Conservation (phyloP, 1,284 basidiomycete genomes). For the Marasmius fiardii region DNA sequence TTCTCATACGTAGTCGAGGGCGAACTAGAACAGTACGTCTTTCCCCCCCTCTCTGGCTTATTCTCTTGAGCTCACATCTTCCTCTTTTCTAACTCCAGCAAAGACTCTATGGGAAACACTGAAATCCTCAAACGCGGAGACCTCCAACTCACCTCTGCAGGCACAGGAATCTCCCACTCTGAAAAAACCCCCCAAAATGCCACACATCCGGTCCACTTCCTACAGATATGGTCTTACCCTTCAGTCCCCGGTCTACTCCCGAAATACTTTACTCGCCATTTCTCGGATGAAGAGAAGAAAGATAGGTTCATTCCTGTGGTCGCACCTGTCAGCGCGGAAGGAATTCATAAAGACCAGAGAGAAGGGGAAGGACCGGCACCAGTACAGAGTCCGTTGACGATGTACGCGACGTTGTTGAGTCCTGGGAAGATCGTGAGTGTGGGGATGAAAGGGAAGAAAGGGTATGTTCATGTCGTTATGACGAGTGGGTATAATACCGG, state of each 20-base stretch:
- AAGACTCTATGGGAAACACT: constrained; percentile 87
- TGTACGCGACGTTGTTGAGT: constrained; percentile 67
- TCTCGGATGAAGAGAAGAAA: constrained; percentile 78
- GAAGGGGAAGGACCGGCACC: constrained; percentile 75
- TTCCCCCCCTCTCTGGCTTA: constrained; percentile 2
- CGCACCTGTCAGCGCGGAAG: constrained; percentile 58
- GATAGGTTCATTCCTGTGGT: constrained; percentile 70
- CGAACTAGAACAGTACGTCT: constrained; percentile 69
- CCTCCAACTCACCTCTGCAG: constrained; percentile 88
- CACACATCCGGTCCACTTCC: constrained; percentile 67
- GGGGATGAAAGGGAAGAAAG: constrained; percentile 48
- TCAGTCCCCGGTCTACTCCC: constrained; percentile 55
- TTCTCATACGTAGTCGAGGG: constrained; percentile 86
- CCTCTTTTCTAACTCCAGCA: no score
- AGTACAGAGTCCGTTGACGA: constrained; percentile 56
- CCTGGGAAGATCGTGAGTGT: constrained; percentile 51
- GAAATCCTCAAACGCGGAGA: constrained; percentile 88
- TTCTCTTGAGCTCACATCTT: constrained; percentile 3
- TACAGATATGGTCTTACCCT: constrained; percentile 86
- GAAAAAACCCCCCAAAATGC: constrained; percentile 61
- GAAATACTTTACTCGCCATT: constrained; percentile 84
- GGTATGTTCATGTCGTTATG: constrained; percentile 72
- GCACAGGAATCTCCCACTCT: constrained; percentile 85
- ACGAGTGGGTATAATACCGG: constrained; percentile 70
- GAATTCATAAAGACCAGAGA: constrained; percentile 50